Percentiles rank a stretch among this genome's conserved stretches.
phyloP scores from a whole-genome alignment of 352 stramenopile species.

The Phytopythium litorale region DNA sequence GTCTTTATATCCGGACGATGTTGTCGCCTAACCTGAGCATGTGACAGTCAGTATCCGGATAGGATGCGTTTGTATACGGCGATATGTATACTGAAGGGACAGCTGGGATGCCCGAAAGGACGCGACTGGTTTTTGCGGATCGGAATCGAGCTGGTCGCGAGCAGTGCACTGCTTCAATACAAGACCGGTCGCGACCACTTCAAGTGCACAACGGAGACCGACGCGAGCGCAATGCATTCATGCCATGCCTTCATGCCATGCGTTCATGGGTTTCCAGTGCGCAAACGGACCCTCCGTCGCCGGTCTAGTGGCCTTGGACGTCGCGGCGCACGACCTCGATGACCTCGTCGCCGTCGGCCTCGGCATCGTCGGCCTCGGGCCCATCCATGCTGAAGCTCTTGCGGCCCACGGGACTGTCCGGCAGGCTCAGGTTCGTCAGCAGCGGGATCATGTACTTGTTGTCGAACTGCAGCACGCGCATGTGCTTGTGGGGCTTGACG shows the following conservation, averaged over 20 bases:
- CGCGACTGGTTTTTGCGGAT: neutral
- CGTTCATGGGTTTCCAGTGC: neutral
- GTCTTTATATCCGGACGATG: no score
- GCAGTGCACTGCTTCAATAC: neutral
- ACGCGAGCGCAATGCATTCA: no score
- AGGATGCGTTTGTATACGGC: no score
- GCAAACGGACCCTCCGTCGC: neutral
- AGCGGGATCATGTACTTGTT: constrained; percentile 85
- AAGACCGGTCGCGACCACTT: neutral
- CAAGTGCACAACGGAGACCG: no score
- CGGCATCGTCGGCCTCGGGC: constrained; percentile 20
- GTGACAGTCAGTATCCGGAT: no score
- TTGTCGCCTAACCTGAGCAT: no score
- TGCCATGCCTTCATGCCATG: no score
- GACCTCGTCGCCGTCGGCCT: constrained; percentile 41
- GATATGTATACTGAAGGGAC: no score
- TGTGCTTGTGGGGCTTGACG: constrained; percentile 80
- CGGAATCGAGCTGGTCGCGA: neutral
- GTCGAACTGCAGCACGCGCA: constrained; percentile 79
- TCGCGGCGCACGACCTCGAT: constrained; percentile 73
- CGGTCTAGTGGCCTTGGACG: constrained; percentile 37
- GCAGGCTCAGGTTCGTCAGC: constrained; percentile 70
- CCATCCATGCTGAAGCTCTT: constrained; percentile 47
- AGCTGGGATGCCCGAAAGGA: no score
- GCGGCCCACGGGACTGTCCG: constrained; percentile 25